Evolutionary conservation across 73 alveolate species (phyloP).

Genomic region (Paraurostyla sp.): DNA sequence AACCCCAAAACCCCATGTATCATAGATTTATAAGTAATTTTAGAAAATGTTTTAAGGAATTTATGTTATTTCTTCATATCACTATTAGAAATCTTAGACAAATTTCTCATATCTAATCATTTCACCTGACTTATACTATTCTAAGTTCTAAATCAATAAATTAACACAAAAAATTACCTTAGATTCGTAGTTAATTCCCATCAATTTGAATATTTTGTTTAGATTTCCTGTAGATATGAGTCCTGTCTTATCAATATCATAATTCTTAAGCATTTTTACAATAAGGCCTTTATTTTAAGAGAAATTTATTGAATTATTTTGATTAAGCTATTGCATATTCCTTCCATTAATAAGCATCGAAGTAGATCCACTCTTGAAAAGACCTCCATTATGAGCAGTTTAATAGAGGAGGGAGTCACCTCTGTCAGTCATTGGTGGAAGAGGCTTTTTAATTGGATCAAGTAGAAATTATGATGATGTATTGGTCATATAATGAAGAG

Average conservation of each 20-base stretch:
- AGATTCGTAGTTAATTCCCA: background rate
- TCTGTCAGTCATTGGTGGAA: conserved; percentile 46
- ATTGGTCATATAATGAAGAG: conserved; percentile 14
- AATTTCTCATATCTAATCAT: conserved; percentile 8
- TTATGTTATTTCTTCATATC: background rate
- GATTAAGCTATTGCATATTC: no score
- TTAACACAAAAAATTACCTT: background rate
- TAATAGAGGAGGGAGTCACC: background rate
- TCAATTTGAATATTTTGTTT: background rate
- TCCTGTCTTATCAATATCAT: conserved; percentile 10
- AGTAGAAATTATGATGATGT: background rate
- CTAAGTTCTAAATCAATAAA: background rate
- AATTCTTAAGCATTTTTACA: conserved; percentile 3
- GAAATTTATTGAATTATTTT: background rate
- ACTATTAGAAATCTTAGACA: background rate
- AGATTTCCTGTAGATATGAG: conserved; percentile 8
- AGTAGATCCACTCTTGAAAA: conserved; percentile 32
- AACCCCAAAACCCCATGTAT: conserved; percentile 13
- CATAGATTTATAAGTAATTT: background rate
- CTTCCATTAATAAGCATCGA: background rate
- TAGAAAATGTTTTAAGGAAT: background rate
- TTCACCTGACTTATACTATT: background rate
- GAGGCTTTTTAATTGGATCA: conserved; percentile 32
- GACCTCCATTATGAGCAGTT: background rate
- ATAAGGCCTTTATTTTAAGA: background rate